Percentiles rank a stretch among this genome's conserved stretches.
Evolutionary conservation across 371 early-diverging fungal genomes (phyloP).

Genomic region (Mortierella polycephala): DNA sequence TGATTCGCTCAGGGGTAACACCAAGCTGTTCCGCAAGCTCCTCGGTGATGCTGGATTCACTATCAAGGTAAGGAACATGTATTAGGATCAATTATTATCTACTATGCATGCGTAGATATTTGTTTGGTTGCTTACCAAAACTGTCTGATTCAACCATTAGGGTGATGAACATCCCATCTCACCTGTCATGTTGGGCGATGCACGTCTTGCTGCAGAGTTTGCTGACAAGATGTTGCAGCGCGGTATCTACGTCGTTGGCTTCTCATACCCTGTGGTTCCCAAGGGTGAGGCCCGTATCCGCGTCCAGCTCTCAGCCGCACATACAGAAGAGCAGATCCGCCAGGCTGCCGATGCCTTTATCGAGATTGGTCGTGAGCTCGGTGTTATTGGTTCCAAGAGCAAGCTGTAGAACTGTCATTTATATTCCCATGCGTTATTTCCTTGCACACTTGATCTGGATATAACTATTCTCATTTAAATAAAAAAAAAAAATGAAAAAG

Average conservation of each 20-base stretch:
- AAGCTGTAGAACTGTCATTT: conserved; percentile 31
- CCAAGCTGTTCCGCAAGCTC: conserved; percentile 60
- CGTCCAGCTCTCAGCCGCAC: conserved; percentile 72
- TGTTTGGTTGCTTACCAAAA: not conserved
- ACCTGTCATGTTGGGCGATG: conserved; percentile 74
- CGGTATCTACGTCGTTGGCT: conserved; percentile 72
- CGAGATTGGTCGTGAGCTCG: conserved; percentile 64
- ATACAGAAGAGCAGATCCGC: conserved; percentile 63
- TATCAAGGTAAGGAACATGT: conserved; percentile 46
- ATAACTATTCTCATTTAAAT: not conserved
- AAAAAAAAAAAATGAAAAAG: not conserved
- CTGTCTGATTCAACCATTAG: conserved; percentile 4
- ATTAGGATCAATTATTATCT: not conserved
- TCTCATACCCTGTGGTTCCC: conserved; percentile 76
- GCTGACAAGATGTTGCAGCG: conserved; percentile 66
- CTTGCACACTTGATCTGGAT: not conserved
- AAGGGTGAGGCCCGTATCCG: conserved; percentile 72
- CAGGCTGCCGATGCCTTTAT: conserved; percentile 66
- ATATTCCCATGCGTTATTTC: not conserved
- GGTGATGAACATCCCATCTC: conserved; percentile 72
- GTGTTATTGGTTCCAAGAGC: conserved; percentile 58
- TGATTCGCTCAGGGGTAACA: conserved; percentile 63
- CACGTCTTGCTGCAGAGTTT: conserved; percentile 64
- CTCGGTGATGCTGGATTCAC: conserved; percentile 67
- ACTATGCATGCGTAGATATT: not conserved